A percentile compares a stretch with the other conserved stretches of the same genome.
Conservation (phyloP, 805 yeast species). For the Ogataea pilisensis region DNA sequence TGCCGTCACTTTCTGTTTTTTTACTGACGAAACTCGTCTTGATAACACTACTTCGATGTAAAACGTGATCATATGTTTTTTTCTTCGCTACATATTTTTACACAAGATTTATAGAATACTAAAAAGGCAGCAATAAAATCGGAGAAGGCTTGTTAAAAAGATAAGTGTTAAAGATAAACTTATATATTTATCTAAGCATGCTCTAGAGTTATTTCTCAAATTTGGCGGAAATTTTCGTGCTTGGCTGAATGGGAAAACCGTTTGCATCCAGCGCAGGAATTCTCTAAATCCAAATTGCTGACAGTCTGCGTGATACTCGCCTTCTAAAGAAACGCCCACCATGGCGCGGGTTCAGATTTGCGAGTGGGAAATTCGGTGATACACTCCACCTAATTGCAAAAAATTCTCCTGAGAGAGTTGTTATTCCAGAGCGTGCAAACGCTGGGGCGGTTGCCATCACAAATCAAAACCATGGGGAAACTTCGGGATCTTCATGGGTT, state of each 20-base stretch:
- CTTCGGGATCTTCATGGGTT: constrained; percentile 3
- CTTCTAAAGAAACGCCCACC: constrained; percentile 23
- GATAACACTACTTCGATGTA: too few species aligned
- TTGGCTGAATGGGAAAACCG: constrained; percentile 11
- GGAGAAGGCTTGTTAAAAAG: too few species aligned
- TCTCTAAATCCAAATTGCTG: constrained; percentile 14
- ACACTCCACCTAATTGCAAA: constrained; percentile 22
- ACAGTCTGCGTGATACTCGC: constrained; percentile 34
- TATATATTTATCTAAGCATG: too few species aligned
- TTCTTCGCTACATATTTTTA: too few species aligned
- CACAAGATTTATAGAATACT: too few species aligned
- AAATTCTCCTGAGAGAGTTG: constrained; percentile 32
- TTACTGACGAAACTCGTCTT: too few species aligned
- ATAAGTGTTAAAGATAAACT: too few species aligned
- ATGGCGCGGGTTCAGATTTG: constrained; percentile 10
- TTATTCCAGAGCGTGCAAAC: constrained; percentile 33
- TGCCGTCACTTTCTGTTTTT: too few species aligned
- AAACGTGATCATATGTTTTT: too few species aligned
- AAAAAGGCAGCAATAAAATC: too few species aligned
- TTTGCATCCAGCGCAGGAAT: not conserved
- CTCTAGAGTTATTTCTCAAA: too few species aligned
- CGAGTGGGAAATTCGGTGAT: constrained; percentile 43
- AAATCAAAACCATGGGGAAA: constrained; percentile 18
- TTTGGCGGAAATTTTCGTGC: not conserved
- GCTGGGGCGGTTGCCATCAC: constrained; percentile 38